These are phyloP conservation scores for Perkinsus marinus DNA, from an alignment of 169 alveolate species.

Conservation along the genomic window DNA sequence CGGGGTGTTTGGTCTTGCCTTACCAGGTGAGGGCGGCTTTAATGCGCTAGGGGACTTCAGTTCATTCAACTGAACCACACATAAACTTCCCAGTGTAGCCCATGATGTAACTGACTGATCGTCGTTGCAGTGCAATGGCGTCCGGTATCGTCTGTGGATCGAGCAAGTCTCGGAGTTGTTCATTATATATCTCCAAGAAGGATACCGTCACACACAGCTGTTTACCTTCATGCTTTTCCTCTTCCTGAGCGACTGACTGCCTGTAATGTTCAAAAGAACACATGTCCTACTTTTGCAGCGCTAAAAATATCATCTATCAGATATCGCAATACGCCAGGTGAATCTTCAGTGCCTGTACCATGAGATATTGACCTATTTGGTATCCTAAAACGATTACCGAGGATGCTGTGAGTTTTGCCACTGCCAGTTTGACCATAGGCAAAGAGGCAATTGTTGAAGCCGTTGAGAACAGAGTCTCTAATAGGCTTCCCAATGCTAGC, in stretches of 20 bases:
- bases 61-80: background rate
- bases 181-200: slow-evolving; percentile 76
- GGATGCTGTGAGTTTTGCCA: slow-evolving; percentile 80
- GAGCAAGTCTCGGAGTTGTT: slow-evolving; percentile 65
- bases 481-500: background rate
- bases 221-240: background rate
- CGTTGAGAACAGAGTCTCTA: slow-evolving; percentile 61
- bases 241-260: background rate
- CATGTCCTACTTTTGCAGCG: background rate
- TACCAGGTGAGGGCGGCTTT: background rate
- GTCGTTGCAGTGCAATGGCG: background rate
- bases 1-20: background rate
- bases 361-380: slow-evolving; percentile 60
- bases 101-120: background rate
- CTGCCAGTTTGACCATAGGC: slow-evolving; percentile 85
- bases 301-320: slow-evolving; percentile 16
- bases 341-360: slow-evolving; percentile 47
- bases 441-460: slow-evolving; percentile 66
- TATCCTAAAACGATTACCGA: slow-evolving; percentile 40
- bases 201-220: slow-evolving; percentile 35
- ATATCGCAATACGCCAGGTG: slow-evolving; percentile 19
- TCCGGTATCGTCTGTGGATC: slow-evolving; percentile 20
- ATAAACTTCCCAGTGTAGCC: no score
- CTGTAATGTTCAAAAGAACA: no score
- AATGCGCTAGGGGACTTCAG: background rate